A percentile compares a stretch with the other conserved stretches of the same genome.
Evolutionary conservation across 2,329 filamentous ascomycete species (phyloP).

Genomic region (Fusarium sp.): DNA sequence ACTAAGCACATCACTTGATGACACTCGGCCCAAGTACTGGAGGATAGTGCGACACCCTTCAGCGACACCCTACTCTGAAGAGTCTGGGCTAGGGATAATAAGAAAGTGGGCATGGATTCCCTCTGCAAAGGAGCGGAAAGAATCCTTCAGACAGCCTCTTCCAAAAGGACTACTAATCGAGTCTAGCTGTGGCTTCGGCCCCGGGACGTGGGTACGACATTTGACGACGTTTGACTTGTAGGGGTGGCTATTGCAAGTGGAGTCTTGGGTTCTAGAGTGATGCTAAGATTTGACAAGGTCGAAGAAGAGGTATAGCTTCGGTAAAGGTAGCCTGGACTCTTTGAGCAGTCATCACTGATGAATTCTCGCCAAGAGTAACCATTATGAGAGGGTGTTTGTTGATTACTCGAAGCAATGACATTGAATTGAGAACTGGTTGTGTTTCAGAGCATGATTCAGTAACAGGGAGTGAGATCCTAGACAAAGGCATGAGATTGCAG

Average conservation of each 20-base stretch:
- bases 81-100: conserved; percentile 24
- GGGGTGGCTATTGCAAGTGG: conserved; percentile 40
- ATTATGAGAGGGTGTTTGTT: neutral
- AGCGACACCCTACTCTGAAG: conserved; percentile 22
- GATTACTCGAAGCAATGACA: conserved; percentile 7
- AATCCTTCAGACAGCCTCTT: conserved; percentile 45
- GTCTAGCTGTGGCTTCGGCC: conserved; percentile 44
- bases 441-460: conserved; percentile 25
- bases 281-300: conserved; percentile 37
- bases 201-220: conserved; percentile 39
- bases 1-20: conserved; percentile 40
- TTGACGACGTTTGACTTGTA: conserved; percentile 44
- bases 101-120: conserved; percentile 36
- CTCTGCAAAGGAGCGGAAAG: conserved; percentile 38
- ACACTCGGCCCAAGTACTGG: conserved; percentile 27
- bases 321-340: conserved; percentile 13
- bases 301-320: conserved; percentile 15
- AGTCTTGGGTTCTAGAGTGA: conserved; percentile 30
- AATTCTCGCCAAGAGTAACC: conserved; percentile 5
- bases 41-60: conserved; percentile 42
- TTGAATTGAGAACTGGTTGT: conserved; percentile 13
- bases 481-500: conserved; percentile 32
- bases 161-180: conserved; percentile 36
- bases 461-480: conserved; percentile 16
- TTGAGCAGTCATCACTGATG: conserved; percentile 4